phyloP scores from a whole-genome alignment of 2,329 filamentous ascomycete genomes.

The Coniella lustricola region DNA sequence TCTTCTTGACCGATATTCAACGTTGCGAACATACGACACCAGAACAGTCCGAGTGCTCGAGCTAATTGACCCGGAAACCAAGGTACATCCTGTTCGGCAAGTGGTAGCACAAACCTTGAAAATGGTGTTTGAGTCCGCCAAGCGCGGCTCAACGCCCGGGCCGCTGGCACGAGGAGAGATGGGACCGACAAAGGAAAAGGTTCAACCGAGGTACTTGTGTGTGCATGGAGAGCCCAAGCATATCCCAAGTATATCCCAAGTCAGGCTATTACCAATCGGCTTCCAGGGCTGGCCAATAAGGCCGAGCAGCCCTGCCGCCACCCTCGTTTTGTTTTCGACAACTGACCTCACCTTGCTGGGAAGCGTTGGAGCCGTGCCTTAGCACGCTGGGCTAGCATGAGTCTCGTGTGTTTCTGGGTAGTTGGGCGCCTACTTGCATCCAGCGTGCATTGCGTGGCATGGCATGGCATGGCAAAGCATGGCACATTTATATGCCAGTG shows the following conservation, averaged over 20 bases:
- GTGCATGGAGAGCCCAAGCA: neutral
- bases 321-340: neutral
- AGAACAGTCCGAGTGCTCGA: too few relatives aligned
- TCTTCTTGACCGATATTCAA: too few relatives aligned
- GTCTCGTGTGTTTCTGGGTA: too few relatives aligned
- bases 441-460: too few relatives aligned
- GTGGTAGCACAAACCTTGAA: too few relatives aligned
- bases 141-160: neutral
- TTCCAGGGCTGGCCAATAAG: neutral
- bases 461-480: too few relatives aligned
- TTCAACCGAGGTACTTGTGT: neutral
- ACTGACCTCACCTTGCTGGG: neutral
- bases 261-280: conserved; percentile 1
- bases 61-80: too few relatives aligned
- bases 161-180: neutral
- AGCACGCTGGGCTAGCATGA: neutral
- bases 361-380: neutral
- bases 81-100: too few relatives aligned
- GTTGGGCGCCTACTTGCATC: too few relatives aligned
- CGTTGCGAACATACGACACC: too few relatives aligned
- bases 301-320: neutral
- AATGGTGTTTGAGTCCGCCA: too few relatives aligned
- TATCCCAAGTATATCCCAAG: neutral
- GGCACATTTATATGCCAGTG: too few relatives aligned
- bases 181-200: neutral